phyloP scores from a whole-genome alignment of 495 filamentous ascomycete genomes.

The Astrothelium subdiscretum region DNA sequence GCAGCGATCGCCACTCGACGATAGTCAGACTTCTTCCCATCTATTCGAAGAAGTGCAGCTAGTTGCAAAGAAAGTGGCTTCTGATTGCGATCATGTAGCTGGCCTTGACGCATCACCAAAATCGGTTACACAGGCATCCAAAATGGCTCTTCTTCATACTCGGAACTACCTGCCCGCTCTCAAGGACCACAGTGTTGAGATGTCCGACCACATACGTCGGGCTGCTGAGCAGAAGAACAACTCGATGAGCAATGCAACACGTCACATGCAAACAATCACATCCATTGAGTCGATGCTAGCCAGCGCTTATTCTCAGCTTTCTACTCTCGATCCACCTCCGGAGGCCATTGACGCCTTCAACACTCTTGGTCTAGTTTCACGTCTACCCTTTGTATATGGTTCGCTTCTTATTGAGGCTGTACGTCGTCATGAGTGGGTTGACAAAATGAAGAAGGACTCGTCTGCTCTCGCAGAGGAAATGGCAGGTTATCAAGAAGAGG shows the following conservation, averaged over 20 bases:
- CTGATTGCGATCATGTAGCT: slow-evolving; percentile 72
- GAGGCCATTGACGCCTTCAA: slow-evolving; percentile 64
- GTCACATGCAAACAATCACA: slow-evolving; percentile 70
- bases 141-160: slow-evolving; percentile 76
- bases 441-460: slow-evolving; percentile 78
- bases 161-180: slow-evolving; percentile 78
- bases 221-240: slow-evolving; percentile 52
- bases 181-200: slow-evolving; percentile 54
- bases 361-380: slow-evolving; percentile 58
- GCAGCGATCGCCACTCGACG: slow-evolving; percentile 19
- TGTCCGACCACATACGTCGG: slow-evolving; percentile 59
- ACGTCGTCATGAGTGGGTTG: slow-evolving; percentile 75
- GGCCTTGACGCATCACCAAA: slow-evolving; percentile 55
- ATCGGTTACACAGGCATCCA: slow-evolving; percentile 67
- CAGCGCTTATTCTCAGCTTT: slow-evolving; percentile 57
- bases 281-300: slow-evolving; percentile 61
- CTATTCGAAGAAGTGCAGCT: slow-evolving; percentile 78
- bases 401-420: slow-evolving; percentile 77
- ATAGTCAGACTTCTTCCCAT: slow-evolving; percentile 37
- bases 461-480: slow-evolving; percentile 81
- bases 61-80: slow-evolving; percentile 70
- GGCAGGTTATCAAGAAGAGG: slow-evolving; percentile 80
- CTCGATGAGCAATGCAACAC: slow-evolving; percentile 43
- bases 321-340: slow-evolving; percentile 54
- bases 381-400: slow-evolving; percentile 79